Conservation (phyloP, 768 basidiomycete species). For the Coprinellus aureogranulatus region DNA sequence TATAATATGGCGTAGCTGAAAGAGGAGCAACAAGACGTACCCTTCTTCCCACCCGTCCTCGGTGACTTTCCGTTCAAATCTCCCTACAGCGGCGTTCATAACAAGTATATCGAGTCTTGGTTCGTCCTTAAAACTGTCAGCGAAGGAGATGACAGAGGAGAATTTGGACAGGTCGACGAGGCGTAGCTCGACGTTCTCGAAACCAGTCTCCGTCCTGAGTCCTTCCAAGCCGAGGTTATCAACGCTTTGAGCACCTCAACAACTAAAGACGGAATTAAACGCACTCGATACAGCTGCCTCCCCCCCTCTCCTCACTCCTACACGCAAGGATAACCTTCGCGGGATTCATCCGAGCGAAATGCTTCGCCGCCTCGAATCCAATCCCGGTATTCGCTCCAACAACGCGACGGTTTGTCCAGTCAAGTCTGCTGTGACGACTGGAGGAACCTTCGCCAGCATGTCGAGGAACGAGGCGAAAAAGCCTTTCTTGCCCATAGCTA, state of each 20-base stretch:
- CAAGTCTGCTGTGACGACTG: slow-evolving; percentile 35
- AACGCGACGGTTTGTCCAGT: slow-evolving; percentile 44
- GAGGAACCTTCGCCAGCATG: slow-evolving; percentile 15
- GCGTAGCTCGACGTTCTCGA: slow-evolving; percentile 33
- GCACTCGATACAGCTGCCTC: slow-evolving; percentile 31
- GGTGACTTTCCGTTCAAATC: neutral
- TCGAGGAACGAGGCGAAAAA: neutral
- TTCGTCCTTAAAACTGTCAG: slow-evolving; percentile 28
- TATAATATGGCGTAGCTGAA: too few species aligned
- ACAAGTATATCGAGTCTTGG: slow-evolving; percentile 42
- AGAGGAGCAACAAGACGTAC: too few species aligned
- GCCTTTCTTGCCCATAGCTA: neutral
- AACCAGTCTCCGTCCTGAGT: slow-evolving; percentile 28
- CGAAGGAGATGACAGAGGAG: slow-evolving; percentile 35
- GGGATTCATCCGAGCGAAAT: slow-evolving; percentile 43
- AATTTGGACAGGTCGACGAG: slow-evolving; percentile 37
- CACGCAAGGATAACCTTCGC: slow-evolving; percentile 36
- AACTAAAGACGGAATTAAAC: too few species aligned
- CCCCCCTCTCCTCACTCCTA: slow-evolving; percentile 31
- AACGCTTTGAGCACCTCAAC: too few species aligned
- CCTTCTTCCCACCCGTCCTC: slow-evolving; percentile 48
- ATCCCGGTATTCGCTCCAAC: slow-evolving; percentile 50
- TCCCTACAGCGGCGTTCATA: slow-evolving; percentile 38
- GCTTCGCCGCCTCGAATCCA: slow-evolving; percentile 45
- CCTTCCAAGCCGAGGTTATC: too few species aligned